A percentile compares a stretch with the other conserved stretches of the same genome.
These are phyloP conservation scores for Neonectria sp. DNA, from an alignment of 2,329 filamentous ascomycete genomes.

Conservation along the genomic window DNA sequence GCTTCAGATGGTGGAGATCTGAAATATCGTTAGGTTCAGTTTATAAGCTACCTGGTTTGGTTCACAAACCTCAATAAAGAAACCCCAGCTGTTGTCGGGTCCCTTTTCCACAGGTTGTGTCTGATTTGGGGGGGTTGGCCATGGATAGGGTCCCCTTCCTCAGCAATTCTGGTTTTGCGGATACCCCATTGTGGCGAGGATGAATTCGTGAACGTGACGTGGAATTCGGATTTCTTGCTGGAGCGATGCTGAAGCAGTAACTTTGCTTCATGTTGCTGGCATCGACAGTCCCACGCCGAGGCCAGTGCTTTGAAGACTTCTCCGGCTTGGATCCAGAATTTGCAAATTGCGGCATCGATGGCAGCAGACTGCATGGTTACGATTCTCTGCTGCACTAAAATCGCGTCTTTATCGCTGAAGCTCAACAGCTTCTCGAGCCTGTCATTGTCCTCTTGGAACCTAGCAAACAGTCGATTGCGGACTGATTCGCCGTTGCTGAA, in stretches of 20 bases:
- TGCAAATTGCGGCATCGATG: slow-evolving; percentile 38
- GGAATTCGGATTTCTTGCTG: slow-evolving; percentile 36
- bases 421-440: slow-evolving; percentile 42
- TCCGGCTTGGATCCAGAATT: slow-evolving; percentile 46
- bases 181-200: neutral
- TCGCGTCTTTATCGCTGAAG: slow-evolving; percentile 35
- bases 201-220: slow-evolving; percentile 29
- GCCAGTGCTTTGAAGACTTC: slow-evolving; percentile 41
- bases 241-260: slow-evolving; percentile 46
- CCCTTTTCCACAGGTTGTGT: too few species aligned
- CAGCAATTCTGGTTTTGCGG: neutral
- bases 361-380: neutral
- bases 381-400: slow-evolving; percentile 22
- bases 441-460: slow-evolving; percentile 40
- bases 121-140: too few species aligned
- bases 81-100: neutral
- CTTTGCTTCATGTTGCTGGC: slow-evolving; percentile 40
- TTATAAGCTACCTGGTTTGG: neutral
- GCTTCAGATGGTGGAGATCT: neutral
- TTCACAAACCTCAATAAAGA: neutral
- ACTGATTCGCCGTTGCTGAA: slow-evolving; percentile 40
- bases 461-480: slow-evolving; percentile 40
- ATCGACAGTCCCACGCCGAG: slow-evolving; percentile 43
- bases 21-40: neutral
- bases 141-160: neutral